Evolutionary conservation across 1,284 basidiomycete species (phyloP).

Genomic region (Exobasidium cylindrosporum): DNA sequence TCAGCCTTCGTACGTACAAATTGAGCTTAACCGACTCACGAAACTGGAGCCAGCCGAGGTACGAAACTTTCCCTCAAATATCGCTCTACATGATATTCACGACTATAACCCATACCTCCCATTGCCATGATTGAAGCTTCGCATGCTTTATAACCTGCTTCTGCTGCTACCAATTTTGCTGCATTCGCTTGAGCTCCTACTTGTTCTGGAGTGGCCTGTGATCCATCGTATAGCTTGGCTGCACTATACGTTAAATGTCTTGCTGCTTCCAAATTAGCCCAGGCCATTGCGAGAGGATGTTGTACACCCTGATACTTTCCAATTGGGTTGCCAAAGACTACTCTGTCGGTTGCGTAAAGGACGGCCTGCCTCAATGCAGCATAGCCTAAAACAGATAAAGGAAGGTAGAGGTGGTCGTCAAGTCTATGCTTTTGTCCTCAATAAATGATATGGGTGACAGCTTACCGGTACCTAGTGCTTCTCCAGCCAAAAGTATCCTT

Average conservation of each 20-base stretch:
- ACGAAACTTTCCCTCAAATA: slow-evolving; percentile 49
- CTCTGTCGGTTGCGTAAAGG: slow-evolving; percentile 40
- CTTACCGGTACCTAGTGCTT: slow-evolving; percentile 53
- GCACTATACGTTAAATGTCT: slow-evolving; percentile 47
- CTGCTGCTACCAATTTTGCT: slow-evolving; percentile 52
- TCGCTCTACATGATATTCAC: slow-evolving; percentile 40
- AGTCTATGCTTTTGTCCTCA: too few species aligned
- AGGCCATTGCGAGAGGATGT: slow-evolving; percentile 49
- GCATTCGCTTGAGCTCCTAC: slow-evolving; percentile 52
- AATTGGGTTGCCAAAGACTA: slow-evolving; percentile 51
- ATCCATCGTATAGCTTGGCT: slow-evolving; percentile 42
- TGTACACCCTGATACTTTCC: slow-evolving; percentile 52
- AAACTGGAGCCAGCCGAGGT: slow-evolving; percentile 37
- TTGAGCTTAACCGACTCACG: too few species aligned
- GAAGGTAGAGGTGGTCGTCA: too few species aligned
- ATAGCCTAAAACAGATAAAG: too few species aligned
- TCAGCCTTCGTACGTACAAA: too few species aligned
- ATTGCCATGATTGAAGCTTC: slow-evolving; percentile 40
- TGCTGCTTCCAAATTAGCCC: slow-evolving; percentile 53
- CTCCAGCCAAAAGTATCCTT: slow-evolving; percentile 57
- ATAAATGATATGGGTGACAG: too few species aligned
- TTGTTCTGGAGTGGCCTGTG: slow-evolving; percentile 22
- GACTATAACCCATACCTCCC: slow-evolving; percentile 53
- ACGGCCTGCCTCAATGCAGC: slow-evolving; percentile 32
- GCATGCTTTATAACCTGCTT: slow-evolving; percentile 48